Evolutionary conservation across 768 basidiomycete species (phyloP), one percentile per base, ranked within the genome.

Genomic region (Kwoniella sp.): DNA sequence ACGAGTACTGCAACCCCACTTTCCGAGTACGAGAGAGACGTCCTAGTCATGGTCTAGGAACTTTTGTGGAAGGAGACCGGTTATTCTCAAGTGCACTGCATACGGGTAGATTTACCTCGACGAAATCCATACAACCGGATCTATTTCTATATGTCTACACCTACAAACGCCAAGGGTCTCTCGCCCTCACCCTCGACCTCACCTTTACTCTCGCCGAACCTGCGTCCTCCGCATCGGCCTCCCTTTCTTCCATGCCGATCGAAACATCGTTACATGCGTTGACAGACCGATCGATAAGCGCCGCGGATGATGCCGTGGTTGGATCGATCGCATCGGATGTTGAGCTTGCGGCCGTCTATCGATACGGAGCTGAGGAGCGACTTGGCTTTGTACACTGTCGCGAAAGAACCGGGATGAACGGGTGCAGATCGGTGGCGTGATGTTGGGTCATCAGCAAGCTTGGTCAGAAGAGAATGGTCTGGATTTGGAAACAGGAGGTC

Each of bases 301-400:
- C 55, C 23, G 20, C 55, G 41, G 12, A 64, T 25, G 9, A 58
- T 22, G 20, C 55, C 56, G 28, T 41, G 9, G 47, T 63, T 63
- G 31, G 48, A 63, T 34, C 68, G 22, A 31, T 63, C 41, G 22
- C 45, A 66, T 15, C 57, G 55, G 4, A 66, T 41, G 50, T 37
- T 17, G 1, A 65, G n/a, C 11, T 51, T 22, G 15, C 45, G 29
- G 2, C 58, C 56, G 28, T 70, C 68, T 0, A 70, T 66, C 0
- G 65, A 66, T 15, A 66, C 48, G 11, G 38, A 23, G 7, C 17
- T 22, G 23, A 70, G 66, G 25, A 66, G 51, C 3, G 47, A 25
- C 31, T 59, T 58, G 5, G 65, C 68, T 48, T 45, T 31, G 37
- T 57, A 63, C 17, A 65, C 68, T 69, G 30, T 29, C 47, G 23